Conservation (phyloP, 1,139 yeast species). For the Candida smagusa region DNA sequence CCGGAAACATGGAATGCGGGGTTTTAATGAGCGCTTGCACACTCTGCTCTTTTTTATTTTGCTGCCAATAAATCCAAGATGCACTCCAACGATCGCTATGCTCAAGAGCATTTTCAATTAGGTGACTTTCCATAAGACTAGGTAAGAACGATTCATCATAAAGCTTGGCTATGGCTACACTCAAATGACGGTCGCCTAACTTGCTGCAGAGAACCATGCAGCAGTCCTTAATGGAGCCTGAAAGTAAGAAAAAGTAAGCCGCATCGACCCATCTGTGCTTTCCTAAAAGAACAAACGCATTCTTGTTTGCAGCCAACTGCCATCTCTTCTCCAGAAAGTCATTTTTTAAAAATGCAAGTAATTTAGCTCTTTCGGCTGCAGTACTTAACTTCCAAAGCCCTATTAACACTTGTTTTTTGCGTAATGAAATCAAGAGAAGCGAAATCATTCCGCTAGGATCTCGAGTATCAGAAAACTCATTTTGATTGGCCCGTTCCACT, state of each 20-base stretch:
- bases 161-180: slow-evolving; percentile 76
- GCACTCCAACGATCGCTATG: slow-evolving; percentile 79
- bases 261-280: slow-evolving; percentile 86
- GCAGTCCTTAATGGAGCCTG: slow-evolving; percentile 71
- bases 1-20: slow-evolving; percentile 42
- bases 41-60: slow-evolving; percentile 49
- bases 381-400: slow-evolving; percentile 83
- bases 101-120: slow-evolving; percentile 56
- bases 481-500: slow-evolving; percentile 68
- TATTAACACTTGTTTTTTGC: slow-evolving; percentile 69
- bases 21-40: slow-evolving; percentile 64
- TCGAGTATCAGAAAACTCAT: slow-evolving; percentile 56
- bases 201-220: slow-evolving; percentile 69
- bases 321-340: slow-evolving; percentile 75
- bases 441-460: slow-evolving; percentile 76
- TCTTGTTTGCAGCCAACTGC: slow-evolving; percentile 85
- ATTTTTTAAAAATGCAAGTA: slow-evolving; percentile 69
- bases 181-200: slow-evolving; percentile 64
- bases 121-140: slow-evolving; percentile 46
- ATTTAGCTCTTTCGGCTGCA: slow-evolving; percentile 79
- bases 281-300: slow-evolving; percentile 87
- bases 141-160: slow-evolving; percentile 43
- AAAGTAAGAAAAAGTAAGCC: slow-evolving; percentile 86
- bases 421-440: slow-evolving; percentile 72
- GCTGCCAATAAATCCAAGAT: slow-evolving; percentile 79